Evolutionary conservation across 2,329 filamentous ascomycete genomes (phyloP).

Genomic region (Colletotrichum endophyticum): DNA sequence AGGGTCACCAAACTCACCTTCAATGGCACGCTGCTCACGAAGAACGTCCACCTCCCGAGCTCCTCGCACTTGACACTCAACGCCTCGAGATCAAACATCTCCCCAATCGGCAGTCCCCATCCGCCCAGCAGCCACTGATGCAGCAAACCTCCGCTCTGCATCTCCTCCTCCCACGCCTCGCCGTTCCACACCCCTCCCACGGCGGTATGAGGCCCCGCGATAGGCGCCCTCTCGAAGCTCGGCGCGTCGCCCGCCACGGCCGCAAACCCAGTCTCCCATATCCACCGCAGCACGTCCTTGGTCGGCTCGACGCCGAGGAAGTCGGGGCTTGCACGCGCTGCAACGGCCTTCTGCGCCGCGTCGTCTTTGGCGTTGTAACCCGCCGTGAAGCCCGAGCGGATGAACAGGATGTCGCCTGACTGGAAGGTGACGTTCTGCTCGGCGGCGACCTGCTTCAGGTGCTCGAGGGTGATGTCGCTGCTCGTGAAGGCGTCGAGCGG

Average conservation of each 20-base stretch:
- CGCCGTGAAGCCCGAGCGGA: conserved; percentile 39
- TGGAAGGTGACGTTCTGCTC: conserved; percentile 48
- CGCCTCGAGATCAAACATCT: conserved; percentile 50
- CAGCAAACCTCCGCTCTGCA: conserved; percentile 21
- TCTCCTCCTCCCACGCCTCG: conserved; percentile 23
- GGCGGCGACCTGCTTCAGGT: conserved; percentile 29
- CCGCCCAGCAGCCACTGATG: conserved; percentile 50
- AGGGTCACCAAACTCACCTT: conserved; percentile 24
- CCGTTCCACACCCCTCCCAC: not conserved
- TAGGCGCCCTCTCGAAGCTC: conserved; percentile 47
- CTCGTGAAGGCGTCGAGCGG: conserved; percentile 55
- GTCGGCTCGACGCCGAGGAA: conserved; percentile 44
- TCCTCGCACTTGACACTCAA: conserved; percentile 37
- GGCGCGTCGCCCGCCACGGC: conserved; percentile 49
- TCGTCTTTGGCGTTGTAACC: conserved; percentile 30
- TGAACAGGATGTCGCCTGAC: conserved; percentile 57
- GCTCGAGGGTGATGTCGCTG: conserved; percentile 48
- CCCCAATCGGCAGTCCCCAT: conserved; percentile 57
- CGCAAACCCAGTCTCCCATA: conserved; percentile 50
- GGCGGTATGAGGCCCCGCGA: conserved; percentile 29
- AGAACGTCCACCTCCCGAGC: conserved; percentile 41
- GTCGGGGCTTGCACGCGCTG: conserved; percentile 27
- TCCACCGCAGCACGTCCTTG: conserved; percentile 40
- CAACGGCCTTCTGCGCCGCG: conserved; percentile 27
- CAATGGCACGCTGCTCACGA: conserved; percentile 42